A percentile compares a stretch with the other conserved stretches of the same genome.
These are phyloP conservation scores for Agrostemma githago DNA, from an alignment of 148 eudicot species.

Conservation along the genomic window DNA sequence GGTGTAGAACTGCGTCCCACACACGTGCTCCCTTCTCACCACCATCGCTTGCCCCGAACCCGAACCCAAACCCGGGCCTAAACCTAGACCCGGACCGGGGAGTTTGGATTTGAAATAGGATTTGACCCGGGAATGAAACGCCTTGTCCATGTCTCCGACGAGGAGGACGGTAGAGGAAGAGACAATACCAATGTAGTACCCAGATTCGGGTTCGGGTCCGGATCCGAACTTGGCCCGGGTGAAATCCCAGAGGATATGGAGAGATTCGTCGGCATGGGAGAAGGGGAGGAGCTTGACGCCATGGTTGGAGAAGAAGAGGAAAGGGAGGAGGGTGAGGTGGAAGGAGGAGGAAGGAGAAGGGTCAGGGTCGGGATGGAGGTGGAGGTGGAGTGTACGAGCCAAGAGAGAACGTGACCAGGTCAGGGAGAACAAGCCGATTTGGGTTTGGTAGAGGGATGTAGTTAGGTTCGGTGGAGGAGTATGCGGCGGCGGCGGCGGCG, in stretches of 20 bases:
- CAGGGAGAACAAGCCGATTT: conserved; percentile 48
- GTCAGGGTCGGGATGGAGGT: conserved; percentile 11
- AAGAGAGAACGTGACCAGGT: conserved; percentile 55
- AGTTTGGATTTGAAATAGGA: too few species aligned
- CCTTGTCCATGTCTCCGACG: conserved; percentile 38
- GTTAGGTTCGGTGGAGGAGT: conserved; percentile 47
- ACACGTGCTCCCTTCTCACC: conserved; percentile 62
- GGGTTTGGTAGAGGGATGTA: conserved; percentile 61
- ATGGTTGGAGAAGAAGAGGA: conserved; percentile 46
- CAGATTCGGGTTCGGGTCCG: conserved; percentile 57
- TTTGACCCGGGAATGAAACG: conserved; percentile 23
- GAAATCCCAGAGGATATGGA: conserved; percentile 50
- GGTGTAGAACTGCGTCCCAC: conserved; percentile 37
- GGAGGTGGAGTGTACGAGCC: conserved; percentile 43
- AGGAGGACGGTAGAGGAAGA: conserved; percentile 32
- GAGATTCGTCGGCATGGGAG: not conserved
- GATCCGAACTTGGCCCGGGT: conserved; percentile 52
- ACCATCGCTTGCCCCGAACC: conserved; percentile 28
- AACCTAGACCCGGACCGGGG: too few species aligned
- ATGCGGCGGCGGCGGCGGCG: conserved; percentile 17
- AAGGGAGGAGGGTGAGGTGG: conserved; percentile 47
- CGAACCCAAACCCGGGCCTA: too few species aligned
- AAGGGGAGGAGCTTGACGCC: conserved; percentile 36
- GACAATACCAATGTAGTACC: conserved; percentile 55
- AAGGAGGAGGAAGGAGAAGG: conserved; percentile 18